Base-by-base conservation (phyloP, 2,329 filamentous ascomycete species). In the Incumbomyces lentus region DNA sequence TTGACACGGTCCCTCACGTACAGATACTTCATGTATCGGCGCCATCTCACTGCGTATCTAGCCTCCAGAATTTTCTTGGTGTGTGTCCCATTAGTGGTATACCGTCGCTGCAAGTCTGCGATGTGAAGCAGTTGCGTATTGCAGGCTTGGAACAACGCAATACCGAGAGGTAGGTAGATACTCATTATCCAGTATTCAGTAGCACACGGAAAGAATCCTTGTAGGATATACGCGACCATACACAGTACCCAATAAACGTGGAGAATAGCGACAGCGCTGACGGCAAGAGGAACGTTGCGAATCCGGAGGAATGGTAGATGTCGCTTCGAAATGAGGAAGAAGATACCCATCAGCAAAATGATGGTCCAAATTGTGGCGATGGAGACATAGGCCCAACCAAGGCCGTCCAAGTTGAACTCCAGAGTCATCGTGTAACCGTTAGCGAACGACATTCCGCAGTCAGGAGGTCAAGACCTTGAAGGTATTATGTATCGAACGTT, bases 131-230 rank as follows among this genome's bases (percentile, higher is more conserved):
- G 76, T 46, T 76, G 75, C 55, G 68, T 73, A 58, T 81, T 81
- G 49, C 75, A 74, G 17, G 76, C 79, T 57, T 83, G 79, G 58
- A 82, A 82, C 4, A 84, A 63, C 6, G 77, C 79, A 46, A 84
- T 77, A 18, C 80, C 79, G 40, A 78, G 72, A 10, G 80, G 80
- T 2, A 83, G 65, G 59, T 77, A 80, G 46, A 78, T 68, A 51
- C 75, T 73, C 80, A 84, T 84, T 60, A 81, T 71, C 77, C 79
- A 84, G 59, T 71, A 84, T 60, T 81, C 76, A 13, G 68, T 67
- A 16, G 70, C 64, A 44, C 75, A 75, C 0, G 76, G 74, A 48
- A 66, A 58, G 18, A 57, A 47, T 5, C 62, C 49, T 29, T 64
- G 64, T 6, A 68, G 51, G 45, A 64, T 59, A 40, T 60, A 61